Base-by-base conservation (phyloP, 1,284 basidiomycete genomes). In the Ceratobasidium sp. region DNA sequence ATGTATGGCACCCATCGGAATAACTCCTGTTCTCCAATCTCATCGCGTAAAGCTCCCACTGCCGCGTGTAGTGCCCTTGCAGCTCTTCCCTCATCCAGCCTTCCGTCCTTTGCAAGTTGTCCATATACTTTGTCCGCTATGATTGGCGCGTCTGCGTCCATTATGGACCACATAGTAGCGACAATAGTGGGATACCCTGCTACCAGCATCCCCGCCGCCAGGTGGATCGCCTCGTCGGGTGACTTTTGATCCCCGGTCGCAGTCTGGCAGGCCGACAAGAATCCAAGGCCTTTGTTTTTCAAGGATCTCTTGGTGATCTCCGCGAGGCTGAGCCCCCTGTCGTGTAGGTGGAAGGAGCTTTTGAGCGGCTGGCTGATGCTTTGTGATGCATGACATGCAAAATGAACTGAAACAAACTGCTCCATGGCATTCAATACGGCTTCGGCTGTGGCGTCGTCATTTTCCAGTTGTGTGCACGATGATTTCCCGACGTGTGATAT, bases 111-210 rank as follows among this genome's bases (percentile, higher is more conserved):
- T n/a, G 54, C 29, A n/a, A 67, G n/a, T 15, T 67, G 11, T 19
- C 27, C 27, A 31, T 67, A 67, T 9, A 67, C 41, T 27, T 62
- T 5, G 7, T 67, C 65, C 8, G 65, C 65, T 17, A 67, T 36
- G 17, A 67, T 17, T 27, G 47, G 65, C 50, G 44, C 65, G 31
- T 67, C 65, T 36, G 53, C 51, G 27, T 67, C 65, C 19, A 17
- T 50, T 17, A 67, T 67, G 5, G 65, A 33, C 47, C 51, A 67
- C 65, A 67, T 67, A 24, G 65, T 67, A 22, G n/a, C 65, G 4
- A 67, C 31, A 24, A 53, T 48, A 31, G 15, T 67, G 15, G 31
- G 22, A 41, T 50, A 67, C 6, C 65, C 65, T 15, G 22, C 24
- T 7, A 67, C 15, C 17, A 51, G 65, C 44, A 67, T 51, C 14